Evolutionary conservation across 805 yeast species (phyloP).

Genomic region (Wilhelminamyces savonicus): DNA sequence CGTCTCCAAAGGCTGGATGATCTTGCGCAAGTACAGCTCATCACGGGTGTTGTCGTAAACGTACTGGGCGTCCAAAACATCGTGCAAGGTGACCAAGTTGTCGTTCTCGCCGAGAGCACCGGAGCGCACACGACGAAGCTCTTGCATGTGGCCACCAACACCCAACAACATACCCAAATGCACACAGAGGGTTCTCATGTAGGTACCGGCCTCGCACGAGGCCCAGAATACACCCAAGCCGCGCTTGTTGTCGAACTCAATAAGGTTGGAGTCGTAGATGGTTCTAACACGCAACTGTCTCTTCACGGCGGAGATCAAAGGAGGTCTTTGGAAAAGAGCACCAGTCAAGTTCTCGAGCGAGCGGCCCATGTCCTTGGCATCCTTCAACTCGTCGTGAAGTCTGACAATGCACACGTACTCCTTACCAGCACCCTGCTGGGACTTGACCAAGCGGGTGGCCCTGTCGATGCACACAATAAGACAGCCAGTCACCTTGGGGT

Average conservation of each 20-base stretch:
- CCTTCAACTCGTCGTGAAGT: conserved; percentile 87
- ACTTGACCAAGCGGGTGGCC: conserved; percentile 95
- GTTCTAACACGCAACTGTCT: conserved; percentile 98
- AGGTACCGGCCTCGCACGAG: conserved; percentile 99
- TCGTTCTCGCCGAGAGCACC: conserved; percentile 92
- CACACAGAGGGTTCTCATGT: conserved; percentile 98
- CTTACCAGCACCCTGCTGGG: conserved; percentile 99
- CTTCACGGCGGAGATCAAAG: conserved; percentile 97
- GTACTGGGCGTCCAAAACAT: conserved; percentile 98
- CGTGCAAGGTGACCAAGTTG: conserved; percentile 91
- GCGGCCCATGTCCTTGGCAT: conserved; percentile 83
- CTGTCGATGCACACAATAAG: conserved; percentile 96
- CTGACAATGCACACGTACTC: conserved; percentile 98
- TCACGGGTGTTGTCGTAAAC: conserved; percentile 95
- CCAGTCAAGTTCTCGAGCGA: conserved; percentile 93
- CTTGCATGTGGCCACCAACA: conserved; percentile 99
- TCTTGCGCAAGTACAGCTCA: conserved; percentile 89
- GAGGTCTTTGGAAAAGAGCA: conserved; percentile 98
- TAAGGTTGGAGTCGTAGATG: conserved; percentile 89
- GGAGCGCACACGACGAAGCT: conserved; percentile 96
- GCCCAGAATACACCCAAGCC: conserved; percentile 99
- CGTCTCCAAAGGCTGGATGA: conserved; percentile 92
- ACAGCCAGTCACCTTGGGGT: conserved; percentile 98
- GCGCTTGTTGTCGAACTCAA: conserved; percentile 95
- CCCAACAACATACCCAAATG: conserved; percentile 97